phyloP scores from a whole-genome alignment of 371 early-diverging fungal species.

The Thermomucor indicae-seudaticae region DNA sequence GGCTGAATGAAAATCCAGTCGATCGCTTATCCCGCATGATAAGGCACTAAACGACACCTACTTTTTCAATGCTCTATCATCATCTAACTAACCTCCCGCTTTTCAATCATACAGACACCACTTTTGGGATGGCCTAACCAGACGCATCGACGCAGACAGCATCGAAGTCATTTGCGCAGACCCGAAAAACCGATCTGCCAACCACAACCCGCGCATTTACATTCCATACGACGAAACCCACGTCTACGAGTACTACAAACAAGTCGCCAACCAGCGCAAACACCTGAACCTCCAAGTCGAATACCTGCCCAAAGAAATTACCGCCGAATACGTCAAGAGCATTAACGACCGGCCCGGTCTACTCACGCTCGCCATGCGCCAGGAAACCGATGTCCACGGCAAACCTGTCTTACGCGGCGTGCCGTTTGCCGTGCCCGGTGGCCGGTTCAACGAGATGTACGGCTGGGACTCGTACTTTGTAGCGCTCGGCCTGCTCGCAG shows the following conservation, averaged over 20 bases:
- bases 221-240: conserved; percentile 80
- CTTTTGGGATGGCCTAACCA: conserved; percentile 94
- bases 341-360: conserved; percentile 90
- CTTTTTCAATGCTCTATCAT: background rate
- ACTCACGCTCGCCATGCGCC: conserved; percentile 77
- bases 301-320: conserved; percentile 79
- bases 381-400: conserved; percentile 46
- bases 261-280: conserved; percentile 61
- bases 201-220: conserved; percentile 84
- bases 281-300: conserved; percentile 80
- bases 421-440: conserved; percentile 97
- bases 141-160: conserved; percentile 90
- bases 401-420: conserved; percentile 62
- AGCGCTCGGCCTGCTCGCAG: conserved; percentile 82
- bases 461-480: conserved; percentile 98
- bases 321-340: conserved; percentile 87
- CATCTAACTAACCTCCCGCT: background rate
- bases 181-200: conserved; percentile 86
- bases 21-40: conserved; percentile 89
- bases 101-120: conserved; percentile 11
- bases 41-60: conserved; percentile 37
- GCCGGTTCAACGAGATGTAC: conserved; percentile 98
- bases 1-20: conserved; percentile 92
- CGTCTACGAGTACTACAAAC: conserved; percentile 76
- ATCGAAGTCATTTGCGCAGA: conserved; percentile 89